Conservation (phyloP, 2,329 filamentous ascomycete species). For the Ambrosiella cleistominuta region DNA sequence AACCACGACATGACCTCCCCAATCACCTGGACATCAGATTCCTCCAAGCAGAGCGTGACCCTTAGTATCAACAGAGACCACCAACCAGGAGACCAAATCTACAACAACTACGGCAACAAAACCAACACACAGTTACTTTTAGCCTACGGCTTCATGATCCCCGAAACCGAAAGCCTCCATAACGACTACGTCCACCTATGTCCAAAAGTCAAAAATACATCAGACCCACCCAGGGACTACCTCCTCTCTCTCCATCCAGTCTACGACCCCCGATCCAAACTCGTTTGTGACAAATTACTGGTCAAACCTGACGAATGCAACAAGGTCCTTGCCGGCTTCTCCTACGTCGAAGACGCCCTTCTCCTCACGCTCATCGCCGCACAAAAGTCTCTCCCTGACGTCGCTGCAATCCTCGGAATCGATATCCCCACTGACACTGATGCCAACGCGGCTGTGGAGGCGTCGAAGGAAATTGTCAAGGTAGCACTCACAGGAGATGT, state of each 20-base stretch:
- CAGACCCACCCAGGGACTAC: constrained; percentile 22
- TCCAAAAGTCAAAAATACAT: constrained; percentile 21
- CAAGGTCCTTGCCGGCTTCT: constrained; percentile 28
- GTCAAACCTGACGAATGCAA: background rate
- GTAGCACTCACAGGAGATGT: constrained; percentile 14
- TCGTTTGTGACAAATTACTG: constrained; percentile 14
- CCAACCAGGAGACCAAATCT: constrained; percentile 36
- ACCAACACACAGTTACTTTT: constrained; percentile 55
- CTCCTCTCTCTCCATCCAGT: constrained; percentile 36
- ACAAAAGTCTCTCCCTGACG: constrained; percentile 14
- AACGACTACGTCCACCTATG: constrained; percentile 44
- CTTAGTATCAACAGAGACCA: constrained; percentile 28
- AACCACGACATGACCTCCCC: constrained; percentile 49
- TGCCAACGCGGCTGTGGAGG: background rate
- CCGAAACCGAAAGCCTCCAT: constrained; percentile 30
- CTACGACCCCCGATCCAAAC: constrained; percentile 28
- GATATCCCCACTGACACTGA: background rate
- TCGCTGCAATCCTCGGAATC: constrained; percentile 13
- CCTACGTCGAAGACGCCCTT: constrained; percentile 35
- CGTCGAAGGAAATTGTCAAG: constrained; percentile 6
- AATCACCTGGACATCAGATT: constrained; percentile 36
- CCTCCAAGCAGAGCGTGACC: constrained; percentile 20
- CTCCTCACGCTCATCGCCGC: constrained; percentile 31
- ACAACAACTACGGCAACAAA: constrained; percentile 58
- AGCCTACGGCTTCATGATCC: constrained; percentile 44